phyloP scores from a whole-genome alignment of 140 eudicot species.

The Ambrosia hybrid region DNA sequence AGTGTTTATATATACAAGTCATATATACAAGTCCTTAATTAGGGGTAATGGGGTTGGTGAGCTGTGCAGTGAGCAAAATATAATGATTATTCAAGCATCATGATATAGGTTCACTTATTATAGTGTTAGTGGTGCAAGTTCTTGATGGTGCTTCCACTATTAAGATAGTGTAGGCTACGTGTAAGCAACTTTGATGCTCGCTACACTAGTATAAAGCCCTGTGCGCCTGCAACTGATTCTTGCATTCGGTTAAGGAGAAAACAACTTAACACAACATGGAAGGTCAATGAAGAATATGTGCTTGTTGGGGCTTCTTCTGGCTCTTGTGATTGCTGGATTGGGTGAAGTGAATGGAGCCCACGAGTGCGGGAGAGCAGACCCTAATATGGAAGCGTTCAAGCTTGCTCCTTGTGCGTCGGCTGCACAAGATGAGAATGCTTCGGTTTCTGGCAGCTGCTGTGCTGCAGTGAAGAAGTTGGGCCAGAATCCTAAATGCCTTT shows the following conservation, averaged over 20 bases:
- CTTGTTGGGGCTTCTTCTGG: slow-evolving; percentile 43
- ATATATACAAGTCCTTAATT: too few species aligned
- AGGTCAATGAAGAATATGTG: slow-evolving; percentile 44
- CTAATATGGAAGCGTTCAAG: slow-evolving; percentile 80
- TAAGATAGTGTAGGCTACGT: slow-evolving; percentile 33
- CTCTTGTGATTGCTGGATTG: slow-evolving; percentile 6
- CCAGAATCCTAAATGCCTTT: slow-evolving; percentile 74
- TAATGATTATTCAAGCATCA: slow-evolving; percentile 38
- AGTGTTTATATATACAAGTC: slow-evolving; percentile 6
- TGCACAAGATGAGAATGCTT: too few species aligned
- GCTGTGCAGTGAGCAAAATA: background rate
- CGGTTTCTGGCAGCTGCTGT: slow-evolving; percentile 55
- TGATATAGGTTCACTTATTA: slow-evolving; percentile 10
- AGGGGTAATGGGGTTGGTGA: slow-evolving; percentile 45
- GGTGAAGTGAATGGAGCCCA: slow-evolving; percentile 56
- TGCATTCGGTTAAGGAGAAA: slow-evolving; percentile 12
- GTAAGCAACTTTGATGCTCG: slow-evolving; percentile 21
- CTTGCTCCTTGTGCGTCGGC: slow-evolving; percentile 54
- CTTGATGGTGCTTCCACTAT: slow-evolving; percentile 53
- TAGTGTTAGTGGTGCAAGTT: slow-evolving; percentile 44
- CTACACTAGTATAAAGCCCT: slow-evolving; percentile 29
- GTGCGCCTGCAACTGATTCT: slow-evolving; percentile 26
- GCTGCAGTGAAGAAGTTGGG: slow-evolving; percentile 63
- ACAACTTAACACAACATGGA: slow-evolving; percentile 40
- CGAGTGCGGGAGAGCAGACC: slow-evolving; percentile 67